A percentile compares a stretch with the other conserved stretches of the same genome.
These are phyloP conservation scores for Pholiota adiposa DNA, from an alignment of 1,284 basidiomycete species.

Conservation along the genomic window DNA sequence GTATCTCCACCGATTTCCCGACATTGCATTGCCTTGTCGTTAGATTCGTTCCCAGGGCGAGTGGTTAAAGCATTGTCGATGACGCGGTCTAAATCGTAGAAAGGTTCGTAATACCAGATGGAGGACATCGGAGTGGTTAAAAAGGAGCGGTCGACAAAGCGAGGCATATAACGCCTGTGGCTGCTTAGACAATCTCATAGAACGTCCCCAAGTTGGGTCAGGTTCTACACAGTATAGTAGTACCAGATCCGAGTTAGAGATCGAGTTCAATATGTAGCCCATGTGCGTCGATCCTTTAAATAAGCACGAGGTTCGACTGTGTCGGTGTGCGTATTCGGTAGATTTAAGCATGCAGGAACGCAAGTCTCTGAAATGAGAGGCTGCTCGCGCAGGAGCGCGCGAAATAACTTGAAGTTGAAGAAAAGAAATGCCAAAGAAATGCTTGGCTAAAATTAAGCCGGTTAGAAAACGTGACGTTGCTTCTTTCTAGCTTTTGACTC, in stretches of 20 bases:
- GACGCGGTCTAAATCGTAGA: conserved; percentile 31
- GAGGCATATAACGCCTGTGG: no score
- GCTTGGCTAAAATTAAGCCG: neutral
- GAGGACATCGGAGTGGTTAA: neutral
- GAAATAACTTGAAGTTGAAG: neutral
- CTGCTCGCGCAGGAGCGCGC: neutral
- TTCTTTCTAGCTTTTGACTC: neutral
- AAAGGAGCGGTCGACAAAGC: neutral
- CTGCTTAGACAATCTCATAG: neutral
- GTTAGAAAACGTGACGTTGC: neutral
- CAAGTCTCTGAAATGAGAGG: neutral
- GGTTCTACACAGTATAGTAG: neutral
- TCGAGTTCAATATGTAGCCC: no score
- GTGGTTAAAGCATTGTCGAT: conserved; percentile 25
- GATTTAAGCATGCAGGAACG: no score
- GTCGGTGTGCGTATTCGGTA: no score
- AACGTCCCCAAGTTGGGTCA: neutral
- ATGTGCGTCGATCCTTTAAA: no score
- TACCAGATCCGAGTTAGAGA: no score
- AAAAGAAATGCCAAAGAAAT: no score
- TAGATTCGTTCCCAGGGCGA: conserved; percentile 1
- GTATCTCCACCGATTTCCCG: neutral
- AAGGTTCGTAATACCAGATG: conserved; percentile 31
- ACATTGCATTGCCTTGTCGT: neutral
- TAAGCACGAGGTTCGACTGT: no score